Base-by-base conservation (phyloP, 345 rosid genomes). In the Syzygium aromaticum region DNA sequence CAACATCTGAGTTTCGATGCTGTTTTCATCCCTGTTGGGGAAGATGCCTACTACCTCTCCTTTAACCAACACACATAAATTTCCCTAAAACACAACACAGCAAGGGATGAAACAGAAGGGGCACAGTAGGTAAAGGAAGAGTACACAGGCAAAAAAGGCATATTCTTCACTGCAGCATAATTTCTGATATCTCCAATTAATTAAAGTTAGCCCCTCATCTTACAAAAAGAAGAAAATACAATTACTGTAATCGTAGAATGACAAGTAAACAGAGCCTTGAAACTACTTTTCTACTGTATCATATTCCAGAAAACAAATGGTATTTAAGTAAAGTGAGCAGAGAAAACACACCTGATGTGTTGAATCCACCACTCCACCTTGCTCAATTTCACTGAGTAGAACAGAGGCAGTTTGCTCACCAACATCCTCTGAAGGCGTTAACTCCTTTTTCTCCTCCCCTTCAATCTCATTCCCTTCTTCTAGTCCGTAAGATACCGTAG, bases 291-390 rank as follows among this genome's bases (percentile, higher is more conserved):
- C 82, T 38, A 73, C 7, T 5, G 15, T 38, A 73, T 38, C 11
- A 19, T 73, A 57, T 38, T 61, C n/a, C 77, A 85, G 38, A 40
- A 54, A 85, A 63, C 8, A 52, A 52, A 86, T 51, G 43, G 84
- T 73, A 52, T 52, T 22, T 22, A 11, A 77, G 28, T 23, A 82
- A 67, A 19, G n/a, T 40, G 54, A 64, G 13, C n/a, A 84, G 80
- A 85, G 52, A 84, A 51, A 53, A 88, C 94, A 52, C 27, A 96
- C 99, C 98, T 95, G 98, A 91, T 96, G 98, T 54, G 98, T 87
- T 54, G 99, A 95, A 91, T 98, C 99, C 64, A 96, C 98, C 56
- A 98, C 98, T 89, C 99, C 99, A 52, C 99, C 98, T 89, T 92
- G 96, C 90, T 94, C 97, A 88, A 98, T 92, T 94, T 98, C 98